Evolutionary conservation across 176 grass and related monocot species (phyloP), one percentile per base, ranked within the genome.

Genomic region (Aegilops sharonensis): DNA sequence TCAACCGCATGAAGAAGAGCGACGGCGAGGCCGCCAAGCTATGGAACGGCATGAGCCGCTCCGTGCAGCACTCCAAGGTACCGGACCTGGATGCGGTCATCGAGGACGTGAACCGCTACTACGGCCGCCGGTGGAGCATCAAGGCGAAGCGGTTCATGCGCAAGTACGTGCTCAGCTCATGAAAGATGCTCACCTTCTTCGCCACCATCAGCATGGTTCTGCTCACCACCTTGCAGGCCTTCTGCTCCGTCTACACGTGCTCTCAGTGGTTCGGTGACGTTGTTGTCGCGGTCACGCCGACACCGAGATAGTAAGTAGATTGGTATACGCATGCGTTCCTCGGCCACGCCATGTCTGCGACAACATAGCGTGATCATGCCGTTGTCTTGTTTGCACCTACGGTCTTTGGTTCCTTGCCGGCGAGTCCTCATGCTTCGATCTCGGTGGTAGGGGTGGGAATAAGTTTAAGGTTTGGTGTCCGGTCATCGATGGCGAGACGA

Each of bases 211-310:
- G 89, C n/a, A 81, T 98, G 93, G 79, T 98, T 65, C 24, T 98
- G 14, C 87, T 98, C 77, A 98, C 91, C 34, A 91, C 89, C 50
- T 66, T 98, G 18, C 93, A 98, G 78, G 91, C 95, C 0, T 95
- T 98, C 73, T 93, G 95, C 71, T 98, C 95, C 3, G 91, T 98
- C 2, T 98, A 98, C 72, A 92, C 82, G 17, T 98, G 93, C 76
- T 94, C 95, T 0, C 78, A 92, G n/a, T 97, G 90, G 92, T 94
- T 97, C 83, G 85, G 87, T 64, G 71, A 71, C 54, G 87, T 93
- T 77, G 64, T 48, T 9, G 85, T 87, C 24, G 0, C 69, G n/a
- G 9, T 29, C 63, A n/a, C 78, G 23, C 24, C n/a, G 79, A n/a
- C 78, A 14, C 4, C 39, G 3, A 13, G 2, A 25, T 6, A 17